Evolutionary conservation across 2,329 filamentous ascomycete genomes (phyloP), one percentile per base, ranked within the genome.

Genomic region (Colletotrichum sp.): DNA sequence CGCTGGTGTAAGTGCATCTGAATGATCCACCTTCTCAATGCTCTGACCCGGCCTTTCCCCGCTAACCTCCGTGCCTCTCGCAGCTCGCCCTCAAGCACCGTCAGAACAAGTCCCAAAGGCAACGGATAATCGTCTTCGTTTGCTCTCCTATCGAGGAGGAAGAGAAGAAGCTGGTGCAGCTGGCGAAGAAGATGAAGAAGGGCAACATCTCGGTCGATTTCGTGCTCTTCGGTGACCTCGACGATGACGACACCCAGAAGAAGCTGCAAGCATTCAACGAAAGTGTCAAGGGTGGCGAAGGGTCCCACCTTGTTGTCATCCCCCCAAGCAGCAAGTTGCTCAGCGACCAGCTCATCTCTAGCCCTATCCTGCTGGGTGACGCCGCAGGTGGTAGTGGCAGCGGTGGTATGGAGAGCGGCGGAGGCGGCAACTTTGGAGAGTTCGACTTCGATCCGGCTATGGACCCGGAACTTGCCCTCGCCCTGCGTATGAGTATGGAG

Each of bases 131-230:
- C 86, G 96, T 98, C 77, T 98, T 99, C 85, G 94, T 96, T 78
- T 99, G 97, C 90, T 98, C 96, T 57, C 94, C 96, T 32, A 93
- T 98, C 82, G 91, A 93, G 77, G 97, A 99, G 83, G 94, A 95
- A 78, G 94, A 98, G 85, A 97, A 97, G 87, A 92, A 94, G 70
- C 92, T 99, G 67, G 91, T 96, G 77, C 95, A 95, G 83, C 91
- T 99, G 34, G 96, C 97, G 60, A 98, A 97, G 89, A 98, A 97
- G 88, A 98, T 98, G 96, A 98, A 98, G 92, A 99, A 99, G 91
- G 94, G 94, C 85, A 96, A 95, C 82, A 95, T 98, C 76, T 95
- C 93, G 77, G 95, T 99, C 82, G 97, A 99, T 85, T 96, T 99
- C 82, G 91, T 99, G 77, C 92, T 96, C 63, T 99, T 99, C 81